Conservation (phyloP, 2,329 filamentous ascomycete genomes). For the Fusarium sp. region DNA sequence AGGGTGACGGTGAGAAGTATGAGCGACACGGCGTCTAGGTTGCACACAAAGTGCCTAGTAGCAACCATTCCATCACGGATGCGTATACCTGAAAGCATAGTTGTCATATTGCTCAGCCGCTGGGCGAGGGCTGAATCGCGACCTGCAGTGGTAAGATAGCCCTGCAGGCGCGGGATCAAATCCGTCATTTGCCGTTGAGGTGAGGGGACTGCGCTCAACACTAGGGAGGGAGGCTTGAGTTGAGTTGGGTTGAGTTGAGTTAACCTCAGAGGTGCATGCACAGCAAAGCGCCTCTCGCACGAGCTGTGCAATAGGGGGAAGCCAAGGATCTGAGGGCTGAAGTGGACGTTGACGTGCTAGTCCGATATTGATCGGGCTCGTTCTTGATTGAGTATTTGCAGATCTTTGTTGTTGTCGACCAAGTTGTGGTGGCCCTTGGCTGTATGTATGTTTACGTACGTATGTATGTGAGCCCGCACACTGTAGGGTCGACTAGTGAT, state of each 20-base stretch:
- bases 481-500: background rate
- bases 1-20: constrained; percentile 55
- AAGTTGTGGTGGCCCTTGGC: background rate
- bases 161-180: constrained; percentile 20
- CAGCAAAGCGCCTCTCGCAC: constrained; percentile 1
- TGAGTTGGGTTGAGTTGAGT: background rate
- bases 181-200: constrained; percentile 18
- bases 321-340: background rate
- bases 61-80: constrained; percentile 14
- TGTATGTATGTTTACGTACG: background rate
- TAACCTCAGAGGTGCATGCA: constrained; percentile 13
- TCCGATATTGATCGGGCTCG: background rate
- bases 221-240: background rate
- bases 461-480: background rate
- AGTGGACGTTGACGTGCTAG: background rate
- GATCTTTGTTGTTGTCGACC: background rate
- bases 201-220: background rate
- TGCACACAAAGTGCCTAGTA: constrained; percentile 30
- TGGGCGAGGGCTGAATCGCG: constrained; percentile 26
- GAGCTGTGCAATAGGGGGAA: background rate
- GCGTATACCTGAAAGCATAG: constrained; percentile 27
- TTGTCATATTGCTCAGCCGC: constrained; percentile 30
- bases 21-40: constrained; percentile 45
- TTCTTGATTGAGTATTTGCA: background rate
- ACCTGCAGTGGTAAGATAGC: constrained; percentile 24